Evolutionary conservation across 768 basidiomycete genomes (phyloP).

Genomic region (Tylopilus sp.): DNA sequence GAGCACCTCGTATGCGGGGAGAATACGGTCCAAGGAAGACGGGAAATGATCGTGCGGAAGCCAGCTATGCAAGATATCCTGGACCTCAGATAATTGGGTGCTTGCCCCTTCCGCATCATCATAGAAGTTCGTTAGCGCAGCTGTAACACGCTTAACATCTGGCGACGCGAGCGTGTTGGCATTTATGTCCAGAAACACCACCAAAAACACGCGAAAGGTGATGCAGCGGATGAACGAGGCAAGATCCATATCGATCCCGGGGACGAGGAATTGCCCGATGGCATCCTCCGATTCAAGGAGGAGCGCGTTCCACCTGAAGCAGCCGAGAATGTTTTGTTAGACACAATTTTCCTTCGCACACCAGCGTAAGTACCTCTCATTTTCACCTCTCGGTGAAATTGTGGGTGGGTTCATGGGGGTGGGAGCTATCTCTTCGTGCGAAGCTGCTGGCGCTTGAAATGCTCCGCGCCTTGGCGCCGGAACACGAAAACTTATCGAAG

Average conservation of each 20-base stretch:
- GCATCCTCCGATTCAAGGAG: conserved; percentile 9
- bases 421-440: neutral
- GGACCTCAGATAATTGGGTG: conserved; percentile 34
- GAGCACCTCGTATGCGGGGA: conserved; percentile 59
- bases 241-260: conserved; percentile 25
- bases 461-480: conserved; percentile 9
- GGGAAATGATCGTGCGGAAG: conserved; percentile 29
- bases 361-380: conserved; percentile 13
- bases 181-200: conserved; percentile 39
- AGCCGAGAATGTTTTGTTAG: conserved; percentile 3
- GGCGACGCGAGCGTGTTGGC: conserved; percentile 16
- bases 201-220: conserved; percentile 41
- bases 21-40: conserved; percentile 45
- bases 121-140: conserved; percentile 42
- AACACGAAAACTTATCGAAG: neutral
- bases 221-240: conserved; percentile 42
- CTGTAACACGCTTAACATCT: conserved; percentile 37
- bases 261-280: conserved; percentile 11
- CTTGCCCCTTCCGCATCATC: conserved; percentile 27
- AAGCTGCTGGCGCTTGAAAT: conserved; percentile 5
- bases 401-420: conserved; percentile 2
- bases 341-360: neutral
- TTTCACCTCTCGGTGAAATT: conserved; percentile 1
- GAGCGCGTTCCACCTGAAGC: conserved; percentile 16
- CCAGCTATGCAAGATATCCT: conserved; percentile 37